A percentile compares a stretch with the other conserved stretches of the same genome.
Conservation (phyloP, 352 stramenopile species). For the Globisporangium irregulare region DNA sequence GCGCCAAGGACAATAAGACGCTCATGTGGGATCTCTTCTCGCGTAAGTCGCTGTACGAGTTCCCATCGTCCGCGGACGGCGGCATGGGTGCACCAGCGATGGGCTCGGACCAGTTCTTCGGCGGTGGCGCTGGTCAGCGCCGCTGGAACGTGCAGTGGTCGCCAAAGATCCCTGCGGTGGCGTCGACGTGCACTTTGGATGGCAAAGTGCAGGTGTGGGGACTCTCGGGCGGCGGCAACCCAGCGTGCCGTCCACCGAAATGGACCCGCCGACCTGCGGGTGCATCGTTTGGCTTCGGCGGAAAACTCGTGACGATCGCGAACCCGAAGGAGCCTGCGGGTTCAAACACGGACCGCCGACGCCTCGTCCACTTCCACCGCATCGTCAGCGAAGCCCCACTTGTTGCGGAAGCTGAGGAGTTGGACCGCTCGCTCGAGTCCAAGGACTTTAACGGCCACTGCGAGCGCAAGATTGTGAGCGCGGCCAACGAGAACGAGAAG, state of each 20-base stretch:
- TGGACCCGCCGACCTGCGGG: slow-evolving; percentile 91
- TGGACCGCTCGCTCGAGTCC: slow-evolving; percentile 90
- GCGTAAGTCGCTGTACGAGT: slow-evolving; percentile 92
- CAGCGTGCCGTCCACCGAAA: slow-evolving; percentile 89
- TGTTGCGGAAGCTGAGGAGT: slow-evolving; percentile 81
- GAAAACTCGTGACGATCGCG: slow-evolving; percentile 90
- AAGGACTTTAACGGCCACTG: slow-evolving; percentile 93
- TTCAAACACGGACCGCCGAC: slow-evolving; percentile 57
- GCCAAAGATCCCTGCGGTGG: slow-evolving; percentile 91
- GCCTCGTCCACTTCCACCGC: slow-evolving; percentile 78
- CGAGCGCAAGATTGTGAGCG: slow-evolving; percentile 78
- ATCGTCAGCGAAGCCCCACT: slow-evolving; percentile 80
- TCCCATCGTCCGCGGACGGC: slow-evolving; percentile 73
- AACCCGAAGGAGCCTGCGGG: slow-evolving; percentile 54
- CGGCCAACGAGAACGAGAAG: slow-evolving; percentile 56
- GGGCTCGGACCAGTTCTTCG: slow-evolving; percentile 81
- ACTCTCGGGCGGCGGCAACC: slow-evolving; percentile 70
- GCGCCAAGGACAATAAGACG: slow-evolving; percentile 97
- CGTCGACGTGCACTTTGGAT: slow-evolving; percentile 96
- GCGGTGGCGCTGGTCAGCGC: slow-evolving; percentile 67
- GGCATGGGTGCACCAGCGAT: slow-evolving; percentile 52
- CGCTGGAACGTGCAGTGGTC: slow-evolving; percentile 97
- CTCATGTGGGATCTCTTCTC: slow-evolving; percentile 97
- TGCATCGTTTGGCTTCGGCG: slow-evolving; percentile 96
- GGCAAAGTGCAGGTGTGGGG: slow-evolving; percentile 95